phyloP scores from a whole-genome alignment of 2,329 filamentous ascomycete species.

The Calonectria pseudoturangicola region DNA sequence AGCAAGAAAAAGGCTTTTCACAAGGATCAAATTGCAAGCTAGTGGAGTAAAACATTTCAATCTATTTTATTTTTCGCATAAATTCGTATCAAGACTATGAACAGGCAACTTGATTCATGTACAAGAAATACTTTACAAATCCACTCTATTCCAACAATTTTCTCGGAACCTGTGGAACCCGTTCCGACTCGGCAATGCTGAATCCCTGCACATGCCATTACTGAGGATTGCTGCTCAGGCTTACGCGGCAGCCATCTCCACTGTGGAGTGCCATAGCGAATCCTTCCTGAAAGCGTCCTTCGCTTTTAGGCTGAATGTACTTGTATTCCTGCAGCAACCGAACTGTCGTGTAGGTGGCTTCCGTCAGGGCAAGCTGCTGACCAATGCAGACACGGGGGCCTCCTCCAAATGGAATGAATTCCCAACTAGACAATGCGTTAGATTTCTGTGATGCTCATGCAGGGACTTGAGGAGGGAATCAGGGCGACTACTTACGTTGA shows the following conservation, averaged over 20 bases:
- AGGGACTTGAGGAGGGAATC: background rate
- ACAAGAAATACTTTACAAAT: background rate
- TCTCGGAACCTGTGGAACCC: too few relatives aligned
- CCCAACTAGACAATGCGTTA: constrained; percentile 52
- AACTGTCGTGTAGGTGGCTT: constrained; percentile 57
- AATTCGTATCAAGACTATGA: background rate
- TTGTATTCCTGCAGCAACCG: constrained; percentile 29
- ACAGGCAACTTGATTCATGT: constrained; percentile 13
- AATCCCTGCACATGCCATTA: background rate
- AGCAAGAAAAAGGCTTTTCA: too few relatives aligned
- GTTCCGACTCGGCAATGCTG: background rate
- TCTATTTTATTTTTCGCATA: background rate
- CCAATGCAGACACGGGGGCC: constrained; percentile 66
- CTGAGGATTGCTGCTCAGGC: constrained; percentile 24
- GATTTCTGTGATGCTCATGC: background rate
- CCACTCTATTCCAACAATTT: background rate
- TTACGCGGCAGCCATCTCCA: constrained; percentile 23
- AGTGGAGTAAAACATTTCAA: too few relatives aligned
- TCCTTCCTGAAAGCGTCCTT: constrained; percentile 24
- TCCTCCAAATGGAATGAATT: constrained; percentile 66
- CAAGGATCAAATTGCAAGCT: too few relatives aligned
- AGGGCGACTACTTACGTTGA: background rate
- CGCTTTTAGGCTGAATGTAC: constrained; percentile 11
- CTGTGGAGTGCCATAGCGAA: constrained; percentile 29
- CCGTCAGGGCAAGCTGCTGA: constrained; percentile 64